A percentile compares a stretch with the other conserved stretches of the same genome.
These are phyloP conservation scores for Toxoplasma gondii DNA, from an alignment of 169 alveolate genomes.

Conservation along the genomic window DNA sequence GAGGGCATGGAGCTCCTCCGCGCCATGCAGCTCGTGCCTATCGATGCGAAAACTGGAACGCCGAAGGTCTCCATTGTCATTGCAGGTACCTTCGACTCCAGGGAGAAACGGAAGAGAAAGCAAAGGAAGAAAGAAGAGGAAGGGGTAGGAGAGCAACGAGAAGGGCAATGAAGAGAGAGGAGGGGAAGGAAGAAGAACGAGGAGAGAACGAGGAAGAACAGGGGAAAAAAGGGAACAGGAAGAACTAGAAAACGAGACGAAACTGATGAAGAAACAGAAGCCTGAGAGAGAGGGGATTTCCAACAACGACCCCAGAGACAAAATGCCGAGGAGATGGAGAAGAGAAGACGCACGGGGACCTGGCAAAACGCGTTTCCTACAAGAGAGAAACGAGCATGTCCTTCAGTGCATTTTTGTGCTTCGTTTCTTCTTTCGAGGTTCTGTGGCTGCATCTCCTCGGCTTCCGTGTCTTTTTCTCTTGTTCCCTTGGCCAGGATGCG, in stretches of 20 bases:
- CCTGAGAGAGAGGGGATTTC: no score
- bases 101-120: background rate
- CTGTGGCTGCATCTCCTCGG: background rate
- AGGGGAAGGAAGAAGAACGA: background rate
- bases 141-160: background rate
- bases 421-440: background rate
- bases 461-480: background rate
- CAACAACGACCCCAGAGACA: no score
- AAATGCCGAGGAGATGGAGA: no score
- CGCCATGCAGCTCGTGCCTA: constrained; percentile 87
- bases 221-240: no score
- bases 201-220: no score
- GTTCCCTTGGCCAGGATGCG: background rate
- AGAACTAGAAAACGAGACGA: no score
- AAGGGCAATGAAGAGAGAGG: background rate
- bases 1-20: constrained; percentile 92
- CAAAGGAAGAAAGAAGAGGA: background rate
- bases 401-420: background rate
- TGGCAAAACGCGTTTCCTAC: no score
- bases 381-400: background rate
- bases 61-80: constrained; percentile 88
- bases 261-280: no score
- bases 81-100: constrained; percentile 68
- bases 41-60: constrained; percentile 75
- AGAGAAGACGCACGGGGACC: no score